Evolutionary conservation across 176 grass and related monocot species (phyloP).

Genomic region (Areca catechu): DNA sequence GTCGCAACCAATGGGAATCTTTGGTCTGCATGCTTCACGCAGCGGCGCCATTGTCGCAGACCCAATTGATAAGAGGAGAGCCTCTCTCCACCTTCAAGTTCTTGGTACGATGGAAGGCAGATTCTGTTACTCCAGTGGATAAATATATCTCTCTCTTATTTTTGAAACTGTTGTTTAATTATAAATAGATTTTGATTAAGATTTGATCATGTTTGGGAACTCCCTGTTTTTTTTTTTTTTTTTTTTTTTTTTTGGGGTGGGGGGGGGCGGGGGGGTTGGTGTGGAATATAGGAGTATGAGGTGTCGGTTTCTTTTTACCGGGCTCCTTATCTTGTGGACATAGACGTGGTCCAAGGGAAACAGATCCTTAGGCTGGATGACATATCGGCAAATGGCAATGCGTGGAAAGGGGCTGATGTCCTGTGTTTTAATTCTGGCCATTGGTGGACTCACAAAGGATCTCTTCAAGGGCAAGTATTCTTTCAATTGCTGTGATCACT

Average conservation of each 20-base stretch:
- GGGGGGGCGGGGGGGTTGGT: too few species aligned
- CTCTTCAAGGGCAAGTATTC: constrained; percentile 48
- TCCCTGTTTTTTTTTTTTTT: background rate
- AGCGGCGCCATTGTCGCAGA: constrained; percentile 45
- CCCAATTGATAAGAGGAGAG: constrained; percentile 50
- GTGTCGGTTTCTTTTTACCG: constrained; percentile 69
- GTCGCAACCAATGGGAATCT: constrained; percentile 89
- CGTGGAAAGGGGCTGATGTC: constrained; percentile 78
- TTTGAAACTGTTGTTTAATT: too few species aligned
- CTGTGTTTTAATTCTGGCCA: constrained; percentile 92
- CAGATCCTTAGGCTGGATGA: constrained; percentile 58
- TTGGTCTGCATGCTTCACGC: constrained; percentile 85
- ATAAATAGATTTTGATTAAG: too few species aligned
- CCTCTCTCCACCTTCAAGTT: constrained; percentile 84
- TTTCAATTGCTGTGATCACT: background rate
- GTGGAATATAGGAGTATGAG: constrained; percentile 37
- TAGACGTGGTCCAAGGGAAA: constrained; percentile 63
- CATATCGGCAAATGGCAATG: constrained; percentile 49
- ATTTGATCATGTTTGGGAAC: too few species aligned
- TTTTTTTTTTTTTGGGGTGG: background rate
- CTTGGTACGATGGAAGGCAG: constrained; percentile 17
- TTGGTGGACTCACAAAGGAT: constrained; percentile 93
- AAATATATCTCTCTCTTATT: too few species aligned
- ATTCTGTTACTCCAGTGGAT: too few species aligned
- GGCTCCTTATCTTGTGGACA: constrained; percentile 82